Base-by-base conservation (phyloP, 2,329 filamentous ascomycete species). In the Podosphaera fusca region DNA sequence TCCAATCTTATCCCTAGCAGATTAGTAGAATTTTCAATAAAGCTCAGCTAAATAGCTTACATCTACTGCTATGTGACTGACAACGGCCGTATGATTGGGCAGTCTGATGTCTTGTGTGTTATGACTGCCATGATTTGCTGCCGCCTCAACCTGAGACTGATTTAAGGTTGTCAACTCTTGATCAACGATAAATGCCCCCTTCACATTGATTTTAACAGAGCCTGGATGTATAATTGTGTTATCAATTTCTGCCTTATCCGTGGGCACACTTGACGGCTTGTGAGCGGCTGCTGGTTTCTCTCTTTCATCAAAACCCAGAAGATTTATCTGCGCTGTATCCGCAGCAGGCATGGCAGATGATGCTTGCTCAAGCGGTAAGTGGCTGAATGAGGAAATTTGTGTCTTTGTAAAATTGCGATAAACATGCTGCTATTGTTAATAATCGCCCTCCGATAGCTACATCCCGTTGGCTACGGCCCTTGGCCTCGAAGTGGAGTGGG, bases 11-110 rank as follows among this genome's bases (percentile, higher is more conserved):
- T 30, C 35, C 30, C 45, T 21, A 10, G 30, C 30, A 56, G 21
- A 47, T 47, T 56, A 47, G 45, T 33, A 56, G 6, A 45, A 29
- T 34, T 47, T 35, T 31, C 12, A n/a, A 31, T 21, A 21, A 5
- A n/a, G 21, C n/a, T 47, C 34, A 36, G 10, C 10, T 40, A 9
- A 57, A 58, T 59, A 59, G 75, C 84, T 71, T 76, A 94, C 88
- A 76, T 98, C 92, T 59, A 95, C 84, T 56, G 92, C 92, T 64
- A 98, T 87, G 73, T 98, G 92, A 73, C 88, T 95, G 63, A 98
- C 90, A 7, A 95, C 82, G 9, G 85, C 85, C 10, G 87, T 95
- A 70, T 98, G 92, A 70, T 96, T 92, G 34, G 92, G 92, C 59
- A 98, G 74, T n/a, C 92, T 78, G 64, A 98, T 98, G 68, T 95